Evolutionary conservation across 2,329 filamentous ascomycete genomes (phyloP).

Genomic region (Monilinia vaccinii-corymbosi): DNA sequence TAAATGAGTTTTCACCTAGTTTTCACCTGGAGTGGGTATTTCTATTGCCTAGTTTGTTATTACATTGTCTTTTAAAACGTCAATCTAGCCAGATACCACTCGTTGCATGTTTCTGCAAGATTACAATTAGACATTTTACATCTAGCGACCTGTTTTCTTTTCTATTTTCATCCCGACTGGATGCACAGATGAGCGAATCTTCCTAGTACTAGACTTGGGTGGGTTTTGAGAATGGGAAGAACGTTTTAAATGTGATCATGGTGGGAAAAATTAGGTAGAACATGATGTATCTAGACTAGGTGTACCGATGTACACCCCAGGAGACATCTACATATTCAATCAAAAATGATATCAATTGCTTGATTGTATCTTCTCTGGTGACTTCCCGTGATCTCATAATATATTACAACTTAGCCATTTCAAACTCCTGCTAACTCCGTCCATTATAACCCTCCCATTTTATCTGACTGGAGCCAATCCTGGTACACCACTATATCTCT

Average conservation of each 20-base stretch:
- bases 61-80: background rate
- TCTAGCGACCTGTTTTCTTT: background rate
- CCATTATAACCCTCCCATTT: constrained; percentile 3
- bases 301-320: background rate
- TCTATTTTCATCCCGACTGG: background rate
- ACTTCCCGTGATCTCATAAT: background rate
- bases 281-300: background rate
- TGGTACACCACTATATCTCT: constrained; percentile 65
- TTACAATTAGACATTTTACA: constrained; percentile 4
- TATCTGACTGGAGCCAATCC: constrained; percentile 38
- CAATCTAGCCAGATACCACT: constrained; percentile 5
- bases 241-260: constrained; percentile 6
- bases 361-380: background rate
- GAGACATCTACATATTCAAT: background rate
- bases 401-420: constrained; percentile 9
- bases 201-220: constrained; percentile 7
- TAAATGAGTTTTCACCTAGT: background rate
- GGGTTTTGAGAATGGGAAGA: constrained; percentile 3
- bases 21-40: constrained; percentile 1
- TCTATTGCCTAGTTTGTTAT: background rate
- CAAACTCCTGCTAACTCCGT: constrained; percentile 7
- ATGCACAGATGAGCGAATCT: constrained; percentile 6
- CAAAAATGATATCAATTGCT: constrained; percentile 3
- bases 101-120: background rate
- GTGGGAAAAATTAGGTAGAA: constrained; percentile 8